phyloP scores from a whole-genome alignment of 371 early-diverging fungal species.

The Circinella umbellata region DNA sequence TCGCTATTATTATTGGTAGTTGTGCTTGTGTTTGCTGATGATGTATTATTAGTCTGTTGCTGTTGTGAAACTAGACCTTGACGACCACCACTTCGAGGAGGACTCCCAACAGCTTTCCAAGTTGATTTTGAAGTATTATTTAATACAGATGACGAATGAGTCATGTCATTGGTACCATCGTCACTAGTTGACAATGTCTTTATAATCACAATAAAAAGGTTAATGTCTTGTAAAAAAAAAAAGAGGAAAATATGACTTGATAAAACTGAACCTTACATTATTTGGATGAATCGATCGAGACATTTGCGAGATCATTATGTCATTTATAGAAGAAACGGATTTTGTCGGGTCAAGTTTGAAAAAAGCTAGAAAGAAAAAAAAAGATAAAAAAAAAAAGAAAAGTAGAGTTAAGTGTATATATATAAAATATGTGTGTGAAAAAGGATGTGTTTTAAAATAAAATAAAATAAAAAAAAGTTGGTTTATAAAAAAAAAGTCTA shows the following conservation, averaged over 20 bases:
- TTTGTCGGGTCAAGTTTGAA: no score
- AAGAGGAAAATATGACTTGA: background rate
- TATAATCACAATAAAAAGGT: background rate
- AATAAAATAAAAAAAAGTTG: background rate
- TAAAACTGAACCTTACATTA: slow-evolving; percentile 22
- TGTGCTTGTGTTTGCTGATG: background rate
- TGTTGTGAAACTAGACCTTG: slow-evolving; percentile 1
- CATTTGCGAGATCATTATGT: slow-evolving; percentile 25
- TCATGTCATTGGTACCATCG: slow-evolving; percentile 15
- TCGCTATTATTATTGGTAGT: background rate
- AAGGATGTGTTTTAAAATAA: background rate
- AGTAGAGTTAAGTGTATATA: background rate
- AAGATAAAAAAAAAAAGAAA: background rate
- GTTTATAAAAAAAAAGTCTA: no score
- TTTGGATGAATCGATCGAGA: slow-evolving; percentile 24
- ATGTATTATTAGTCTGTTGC: background rate
- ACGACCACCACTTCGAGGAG: slow-evolving; percentile 18
- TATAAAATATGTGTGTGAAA: no score
- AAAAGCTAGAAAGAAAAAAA: background rate
- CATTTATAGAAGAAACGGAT: background rate
- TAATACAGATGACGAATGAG: slow-evolving; percentile 19
- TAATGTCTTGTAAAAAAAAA: background rate
- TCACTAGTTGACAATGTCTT: slow-evolving; percentile 15
- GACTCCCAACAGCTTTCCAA: slow-evolving; percentile 34
- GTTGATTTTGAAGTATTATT: slow-evolving; percentile 16